phyloP scores from a whole-genome alignment of 2,329 filamentous ascomycete species.

The Aspergillus transmontanensis region DNA sequence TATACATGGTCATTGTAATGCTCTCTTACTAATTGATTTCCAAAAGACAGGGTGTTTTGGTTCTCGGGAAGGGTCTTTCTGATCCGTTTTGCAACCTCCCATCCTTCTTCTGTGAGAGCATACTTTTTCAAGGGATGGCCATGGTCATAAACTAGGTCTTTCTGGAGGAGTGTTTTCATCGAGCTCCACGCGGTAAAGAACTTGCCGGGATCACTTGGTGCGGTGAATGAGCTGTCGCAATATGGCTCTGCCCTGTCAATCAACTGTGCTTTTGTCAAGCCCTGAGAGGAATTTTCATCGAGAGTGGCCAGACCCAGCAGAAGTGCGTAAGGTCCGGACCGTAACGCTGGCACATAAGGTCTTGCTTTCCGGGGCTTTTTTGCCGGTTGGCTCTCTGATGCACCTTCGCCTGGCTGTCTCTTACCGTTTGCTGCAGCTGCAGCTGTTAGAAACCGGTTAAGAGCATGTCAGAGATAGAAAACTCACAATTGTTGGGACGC shows the following conservation, averaged over 20 bases:
- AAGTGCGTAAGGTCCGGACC: constrained; percentile 75
- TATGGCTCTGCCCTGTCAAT: constrained; percentile 71
- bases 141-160: constrained; percentile 73
- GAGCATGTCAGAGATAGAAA: neutral
- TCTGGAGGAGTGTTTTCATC: constrained; percentile 73
- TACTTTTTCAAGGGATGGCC: constrained; percentile 70
- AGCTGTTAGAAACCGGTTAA: neutral
- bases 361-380: constrained; percentile 63
- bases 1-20: neutral
- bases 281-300: constrained; percentile 56
- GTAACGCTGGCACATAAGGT: constrained; percentile 69
- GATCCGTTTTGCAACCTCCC: constrained; percentile 71
- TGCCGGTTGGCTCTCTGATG: constrained; percentile 38
- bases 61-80: constrained; percentile 49
- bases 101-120: constrained; percentile 73
- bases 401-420: constrained; percentile 33
- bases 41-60: constrained; percentile 21
- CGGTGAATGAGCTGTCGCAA: constrained; percentile 73
- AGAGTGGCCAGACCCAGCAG: constrained; percentile 66
- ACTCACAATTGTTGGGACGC: constrained; percentile 49
- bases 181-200: constrained; percentile 82
- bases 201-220: constrained; percentile 66
- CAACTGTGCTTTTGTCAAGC: constrained; percentile 68
- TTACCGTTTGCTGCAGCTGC: constrained; percentile 29
- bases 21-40: constrained; percentile 15